Percentiles rank a stretch among this genome's conserved stretches.
Conservation (phyloP, 306 rosid species). For the Citrullus mucosospermus region DNA sequence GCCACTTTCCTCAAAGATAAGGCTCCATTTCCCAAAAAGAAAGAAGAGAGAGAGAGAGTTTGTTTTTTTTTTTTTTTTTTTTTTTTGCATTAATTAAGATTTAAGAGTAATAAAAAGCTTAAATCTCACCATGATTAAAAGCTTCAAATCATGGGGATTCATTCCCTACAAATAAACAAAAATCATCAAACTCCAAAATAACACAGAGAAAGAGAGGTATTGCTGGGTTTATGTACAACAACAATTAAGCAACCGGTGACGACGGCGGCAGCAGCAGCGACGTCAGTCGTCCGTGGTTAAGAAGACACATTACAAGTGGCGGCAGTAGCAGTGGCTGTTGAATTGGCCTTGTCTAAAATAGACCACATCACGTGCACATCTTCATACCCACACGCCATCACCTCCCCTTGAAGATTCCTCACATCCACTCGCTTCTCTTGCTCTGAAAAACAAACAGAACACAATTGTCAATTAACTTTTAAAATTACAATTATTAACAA, state of each 20-base stretch:
- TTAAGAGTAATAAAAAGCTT: neutral
- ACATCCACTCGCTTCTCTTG: constrained; percentile 32
- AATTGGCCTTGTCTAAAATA: constrained; percentile 77
- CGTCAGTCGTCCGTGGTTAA: neutral
- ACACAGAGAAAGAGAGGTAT: neutral
- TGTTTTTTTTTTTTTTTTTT: neutral
- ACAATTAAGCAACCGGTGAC: neutral
- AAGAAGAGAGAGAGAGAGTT: neutral
- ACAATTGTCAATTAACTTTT: too few species aligned
- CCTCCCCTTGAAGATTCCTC: constrained; percentile 80
- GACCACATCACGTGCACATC: constrained; percentile 99
- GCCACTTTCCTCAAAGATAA: neutral
- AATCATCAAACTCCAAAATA: neutral
- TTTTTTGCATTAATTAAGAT: neutral
- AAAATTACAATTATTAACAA: too few species aligned
- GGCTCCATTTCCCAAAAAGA: neutral
- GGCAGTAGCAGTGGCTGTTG: constrained; percentile 1
- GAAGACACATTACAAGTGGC: constrained; percentile 35
- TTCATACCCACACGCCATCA: constrained; percentile 90
- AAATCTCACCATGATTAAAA: constrained; percentile 42
- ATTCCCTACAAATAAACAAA: constrained; percentile 28
- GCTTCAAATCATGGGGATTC: constrained; percentile 49
- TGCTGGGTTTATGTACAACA: constrained; percentile 24
- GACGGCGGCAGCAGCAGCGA: too few species aligned
- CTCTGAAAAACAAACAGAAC: constrained; percentile 4